Evolutionary conservation across 345 rosid genomes (phyloP).

Genomic region (Rhodamnia rubescens): DNA sequence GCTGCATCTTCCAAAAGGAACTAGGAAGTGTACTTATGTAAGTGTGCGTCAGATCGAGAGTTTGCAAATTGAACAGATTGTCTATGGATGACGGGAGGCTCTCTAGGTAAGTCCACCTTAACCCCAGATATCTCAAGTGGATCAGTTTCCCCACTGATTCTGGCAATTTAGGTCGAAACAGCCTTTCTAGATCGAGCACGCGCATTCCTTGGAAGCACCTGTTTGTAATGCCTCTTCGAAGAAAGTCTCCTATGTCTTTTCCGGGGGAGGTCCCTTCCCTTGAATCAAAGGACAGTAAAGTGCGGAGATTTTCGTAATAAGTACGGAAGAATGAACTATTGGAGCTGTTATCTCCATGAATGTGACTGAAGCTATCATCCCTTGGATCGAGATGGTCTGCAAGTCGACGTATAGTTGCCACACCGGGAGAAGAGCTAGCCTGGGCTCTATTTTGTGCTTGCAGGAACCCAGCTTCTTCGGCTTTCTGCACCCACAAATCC

Average conservation of each 20-base stretch:
- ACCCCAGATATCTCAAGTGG: constrained; percentile 13
- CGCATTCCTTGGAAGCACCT: not conserved
- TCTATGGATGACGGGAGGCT: constrained; percentile 12
- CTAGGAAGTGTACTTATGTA: constrained; percentile 6
- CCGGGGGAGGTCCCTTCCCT: not conserved
- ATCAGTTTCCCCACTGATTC: constrained; percentile 4
- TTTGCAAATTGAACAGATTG: constrained; percentile 14
- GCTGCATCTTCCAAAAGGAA: constrained; percentile 8
- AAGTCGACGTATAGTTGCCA: not conserved
- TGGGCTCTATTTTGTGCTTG: not conserved
- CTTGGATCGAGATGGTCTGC: not conserved
- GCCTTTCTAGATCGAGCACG: constrained; percentile 17
- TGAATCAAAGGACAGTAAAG: not conserved
- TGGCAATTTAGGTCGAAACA: constrained; percentile 14
- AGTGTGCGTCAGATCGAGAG: constrained; percentile 30
- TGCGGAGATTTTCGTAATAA: not conserved
- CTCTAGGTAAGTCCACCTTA: constrained; percentile 16
- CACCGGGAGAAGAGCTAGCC: not conserved
- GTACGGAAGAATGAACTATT: not conserved
- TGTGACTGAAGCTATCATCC: not conserved
- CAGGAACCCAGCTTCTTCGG: not conserved
- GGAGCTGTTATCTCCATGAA: not conserved
- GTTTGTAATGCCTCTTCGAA: not conserved
- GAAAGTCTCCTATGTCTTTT: not conserved
- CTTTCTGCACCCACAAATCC: not conserved